phyloP scores from a whole-genome alignment of 768 basidiomycete genomes.

The Kwoniella mangroviensis region DNA sequence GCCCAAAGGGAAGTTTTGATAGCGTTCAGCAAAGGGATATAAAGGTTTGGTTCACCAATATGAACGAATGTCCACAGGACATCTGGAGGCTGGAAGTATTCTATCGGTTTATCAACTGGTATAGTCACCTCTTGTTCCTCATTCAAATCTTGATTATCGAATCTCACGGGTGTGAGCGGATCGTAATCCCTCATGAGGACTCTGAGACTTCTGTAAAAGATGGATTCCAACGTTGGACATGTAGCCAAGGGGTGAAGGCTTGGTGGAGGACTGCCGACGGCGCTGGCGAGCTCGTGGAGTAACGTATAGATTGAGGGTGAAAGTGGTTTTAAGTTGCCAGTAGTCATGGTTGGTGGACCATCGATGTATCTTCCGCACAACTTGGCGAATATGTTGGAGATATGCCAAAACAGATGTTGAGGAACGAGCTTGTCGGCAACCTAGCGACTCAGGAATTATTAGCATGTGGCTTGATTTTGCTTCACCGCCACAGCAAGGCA shows the following conservation, averaged over 20 bases:
- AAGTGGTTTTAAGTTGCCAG: not conserved
- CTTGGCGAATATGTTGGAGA: not conserved
- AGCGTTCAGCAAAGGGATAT: not conserved
- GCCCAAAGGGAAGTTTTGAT: not conserved
- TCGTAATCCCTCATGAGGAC: conserved; percentile 3
- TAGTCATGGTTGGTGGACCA: not conserved
- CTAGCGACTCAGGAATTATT: not conserved
- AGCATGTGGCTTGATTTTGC: not conserved
- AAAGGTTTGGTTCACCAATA: conserved; percentile 6
- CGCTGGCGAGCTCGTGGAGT: not conserved
- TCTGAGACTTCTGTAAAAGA: not conserved
- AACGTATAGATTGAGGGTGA: not conserved
- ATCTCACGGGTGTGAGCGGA: not conserved
- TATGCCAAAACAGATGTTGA: not conserved
- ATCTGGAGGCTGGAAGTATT: conserved; percentile 5
- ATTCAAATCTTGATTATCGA: not conserved
- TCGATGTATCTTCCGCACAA: conserved; percentile 3
- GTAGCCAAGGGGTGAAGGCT: not conserved
- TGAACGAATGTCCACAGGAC: conserved; percentile 3
- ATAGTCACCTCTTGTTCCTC: not conserved
- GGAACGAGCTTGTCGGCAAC: conserved; percentile 4
- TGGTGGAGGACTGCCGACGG: not conserved
- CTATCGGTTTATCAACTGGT: not conserved
- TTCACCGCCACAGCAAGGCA: too few relatives aligned
- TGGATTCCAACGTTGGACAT: not conserved